Percentiles rank a stretch among this genome's conserved stretches.
Conservation (phyloP, 2,329 filamentous ascomycete genomes). For the Colletotrichum tanaceti region DNA sequence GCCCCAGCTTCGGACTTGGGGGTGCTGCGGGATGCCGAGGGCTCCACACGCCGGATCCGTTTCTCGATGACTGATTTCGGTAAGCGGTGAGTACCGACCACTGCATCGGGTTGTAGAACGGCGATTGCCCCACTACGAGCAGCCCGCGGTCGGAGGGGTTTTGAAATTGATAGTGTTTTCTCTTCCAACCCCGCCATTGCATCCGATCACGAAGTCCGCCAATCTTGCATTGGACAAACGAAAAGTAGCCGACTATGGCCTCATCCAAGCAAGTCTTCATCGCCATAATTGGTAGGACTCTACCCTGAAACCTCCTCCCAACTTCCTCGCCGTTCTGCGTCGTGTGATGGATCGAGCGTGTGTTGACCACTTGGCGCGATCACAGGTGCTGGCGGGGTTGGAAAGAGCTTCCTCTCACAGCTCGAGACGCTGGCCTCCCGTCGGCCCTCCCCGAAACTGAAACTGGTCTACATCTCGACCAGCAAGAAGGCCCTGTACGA, state of each 20-base stretch:
- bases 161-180: conserved; percentile 10
- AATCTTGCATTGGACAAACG: not conserved
- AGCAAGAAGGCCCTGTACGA: conserved; percentile 85
- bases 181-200: not conserved
- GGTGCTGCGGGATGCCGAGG: conserved; percentile 14
- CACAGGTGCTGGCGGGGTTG: conserved; percentile 89
- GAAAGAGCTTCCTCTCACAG: conserved; percentile 89
- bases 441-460: conserved; percentile 76
- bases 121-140: conserved; percentile 19
- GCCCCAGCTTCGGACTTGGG: conserved; percentile 23
- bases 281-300: conserved; percentile 62
- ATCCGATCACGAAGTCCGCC: not conserved
- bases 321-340: not conserved
- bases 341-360: not conserved
- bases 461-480: conserved; percentile 85
- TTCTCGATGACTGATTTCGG: not conserved
- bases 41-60: conserved; percentile 6
- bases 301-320: not conserved
- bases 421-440: conserved; percentile 75
- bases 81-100: not conserved
- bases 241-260: conserved; percentile 51
- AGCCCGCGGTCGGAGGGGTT: conserved; percentile 32
- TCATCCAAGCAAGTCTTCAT: conserved; percentile 61
- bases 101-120: not conserved
- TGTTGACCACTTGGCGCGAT: conserved; percentile 18